Evolutionary conservation across 495 filamentous ascomycete species (phyloP), one percentile per base, ranked within the genome.

Genomic region (Talaromyces thailandensis): DNA sequence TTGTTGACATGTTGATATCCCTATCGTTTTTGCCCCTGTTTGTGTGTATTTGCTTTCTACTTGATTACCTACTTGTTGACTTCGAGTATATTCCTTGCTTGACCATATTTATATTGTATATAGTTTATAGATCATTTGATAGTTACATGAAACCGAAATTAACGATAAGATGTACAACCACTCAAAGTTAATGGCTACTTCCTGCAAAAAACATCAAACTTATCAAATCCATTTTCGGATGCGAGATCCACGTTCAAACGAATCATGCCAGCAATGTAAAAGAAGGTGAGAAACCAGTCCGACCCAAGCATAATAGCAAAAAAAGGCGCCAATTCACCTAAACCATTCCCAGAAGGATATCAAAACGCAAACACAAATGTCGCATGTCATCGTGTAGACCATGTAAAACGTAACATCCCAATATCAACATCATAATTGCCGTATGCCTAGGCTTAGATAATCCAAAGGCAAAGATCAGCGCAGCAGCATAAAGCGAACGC

Each of bases 401-500:
- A 24, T 12, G 28, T 12, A 12, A 53, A 53, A 26, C 23, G 28
- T 6, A 53, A 9, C 0, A 53, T 40, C 35, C 35, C 35, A 53
- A 25, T 24, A 12, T 25, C 50, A 26, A 4, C 28, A 53, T 53
- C 25, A n/a, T 26, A 8, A 57, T 35, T 25, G 28, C 6, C 55
- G 18, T 57, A 32, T n/a, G 23, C 2, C 56, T 57, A 16, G 14
- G 12, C 58, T 63, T 77, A 83, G 60, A 83, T 78, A 35, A 83
- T 5, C 12, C 24, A 61, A n/a, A 50, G 31, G 11, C 59, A 63
- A 53, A 81, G 76, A 71, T 83, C 81, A 73, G 82, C 76, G 64
- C 80, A 82, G 65, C 81, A 83, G 64, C 81, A 83, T 60, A 80
- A 81, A 9, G 80, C 80, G 45, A 81, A 32, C 16, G 74, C 78